A percentile compares a stretch with the other conserved stretches of the same genome.
Conservation (phyloP, 2,329 filamentous ascomycete genomes). For the Parastagonospora avenae region DNA sequence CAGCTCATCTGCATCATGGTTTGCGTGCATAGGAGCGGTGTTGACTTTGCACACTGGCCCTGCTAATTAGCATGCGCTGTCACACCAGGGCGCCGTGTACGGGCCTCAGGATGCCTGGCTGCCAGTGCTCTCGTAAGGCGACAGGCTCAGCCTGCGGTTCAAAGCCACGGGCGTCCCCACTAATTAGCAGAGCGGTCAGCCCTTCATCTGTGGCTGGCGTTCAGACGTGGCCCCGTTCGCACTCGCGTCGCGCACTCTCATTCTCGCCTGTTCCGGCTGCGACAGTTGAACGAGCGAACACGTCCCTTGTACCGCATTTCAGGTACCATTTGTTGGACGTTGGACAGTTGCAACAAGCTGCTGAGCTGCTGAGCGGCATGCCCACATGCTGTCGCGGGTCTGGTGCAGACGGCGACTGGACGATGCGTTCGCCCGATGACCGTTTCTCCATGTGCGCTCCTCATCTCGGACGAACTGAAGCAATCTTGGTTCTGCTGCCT, state of each 20-base stretch:
- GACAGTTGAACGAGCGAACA: neutral
- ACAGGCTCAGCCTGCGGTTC: constrained; percentile 12
- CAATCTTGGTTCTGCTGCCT: constrained; percentile 12
- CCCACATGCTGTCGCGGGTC: no score
- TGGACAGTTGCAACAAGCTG: no score
- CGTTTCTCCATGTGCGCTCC: no score
- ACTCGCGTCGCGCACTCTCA: constrained; percentile 11
- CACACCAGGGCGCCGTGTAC: constrained; percentile 14
- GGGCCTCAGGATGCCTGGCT: constrained; percentile 19
- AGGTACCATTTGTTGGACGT: no score
- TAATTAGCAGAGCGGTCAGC: constrained; percentile 30
- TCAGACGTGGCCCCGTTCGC: constrained; percentile 20
- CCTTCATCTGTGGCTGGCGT: constrained; percentile 28
- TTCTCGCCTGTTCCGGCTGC: neutral
- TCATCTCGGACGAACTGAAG: constrained; percentile 17
- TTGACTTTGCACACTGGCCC: constrained; percentile 7
- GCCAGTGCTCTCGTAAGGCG: constrained; percentile 31
- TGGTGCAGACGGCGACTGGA: no score
- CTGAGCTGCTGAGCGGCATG: no score
- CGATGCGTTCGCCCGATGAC: no score
- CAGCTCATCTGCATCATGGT: constrained; percentile 17
- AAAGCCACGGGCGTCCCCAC: constrained; percentile 19
- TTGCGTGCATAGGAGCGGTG: constrained; percentile 2
- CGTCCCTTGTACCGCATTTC: neutral
- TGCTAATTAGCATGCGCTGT: constrained; percentile 13